Percentiles rank a stretch among this genome's conserved stretches.
These are phyloP conservation scores for Boletellus emodensis DNA, from an alignment of 768 basidiomycete genomes.

Conservation along the genomic window DNA sequence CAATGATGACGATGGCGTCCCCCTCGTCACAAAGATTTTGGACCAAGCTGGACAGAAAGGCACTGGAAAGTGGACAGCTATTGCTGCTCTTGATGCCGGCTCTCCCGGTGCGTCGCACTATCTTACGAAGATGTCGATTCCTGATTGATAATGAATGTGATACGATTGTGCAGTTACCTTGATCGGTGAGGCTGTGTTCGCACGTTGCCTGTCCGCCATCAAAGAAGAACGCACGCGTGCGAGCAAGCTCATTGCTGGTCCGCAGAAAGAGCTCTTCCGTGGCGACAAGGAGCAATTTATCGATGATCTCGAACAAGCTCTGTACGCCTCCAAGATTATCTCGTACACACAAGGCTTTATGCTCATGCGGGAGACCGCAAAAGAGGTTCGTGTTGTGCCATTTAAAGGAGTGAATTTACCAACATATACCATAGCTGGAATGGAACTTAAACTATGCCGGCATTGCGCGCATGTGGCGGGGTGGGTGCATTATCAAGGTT, in stretches of 20 bases:
- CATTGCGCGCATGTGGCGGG: slow-evolving; percentile 99
- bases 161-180: slow-evolving; percentile 68
- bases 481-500: slow-evolving; percentile 98
- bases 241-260: slow-evolving; percentile 86
- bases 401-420: not conserved
- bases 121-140: slow-evolving; percentile 5
- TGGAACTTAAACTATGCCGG: slow-evolving; percentile 98
- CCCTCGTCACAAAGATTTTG: slow-evolving; percentile 89
- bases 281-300: slow-evolving; percentile 99
- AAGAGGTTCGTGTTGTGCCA: slow-evolving; percentile 54
- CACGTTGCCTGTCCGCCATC: slow-evolving; percentile 94
- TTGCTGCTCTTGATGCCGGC: slow-evolving; percentile 91
- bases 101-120: slow-evolving; percentile 57
- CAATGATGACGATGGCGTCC: slow-evolving; percentile 92
- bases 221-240: slow-evolving; percentile 95
- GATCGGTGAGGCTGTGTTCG: slow-evolving; percentile 99
- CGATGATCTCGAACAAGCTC: slow-evolving; percentile 97
- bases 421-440: slow-evolving; percentile 40
- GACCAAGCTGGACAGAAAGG: slow-evolving; percentile 98
- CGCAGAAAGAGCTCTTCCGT: slow-evolving; percentile 88
- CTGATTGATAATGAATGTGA: slow-evolving; percentile 8
- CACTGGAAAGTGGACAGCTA: slow-evolving; percentile 99
- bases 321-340: slow-evolving; percentile 99
- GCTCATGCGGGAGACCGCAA: slow-evolving; percentile 97
- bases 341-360: slow-evolving; percentile 99